Percentiles rank a stretch among this genome's conserved stretches.
phyloP scores from a whole-genome alignment of 2,329 filamentous ascomycete species.

The Penicillium verrucosum region DNA sequence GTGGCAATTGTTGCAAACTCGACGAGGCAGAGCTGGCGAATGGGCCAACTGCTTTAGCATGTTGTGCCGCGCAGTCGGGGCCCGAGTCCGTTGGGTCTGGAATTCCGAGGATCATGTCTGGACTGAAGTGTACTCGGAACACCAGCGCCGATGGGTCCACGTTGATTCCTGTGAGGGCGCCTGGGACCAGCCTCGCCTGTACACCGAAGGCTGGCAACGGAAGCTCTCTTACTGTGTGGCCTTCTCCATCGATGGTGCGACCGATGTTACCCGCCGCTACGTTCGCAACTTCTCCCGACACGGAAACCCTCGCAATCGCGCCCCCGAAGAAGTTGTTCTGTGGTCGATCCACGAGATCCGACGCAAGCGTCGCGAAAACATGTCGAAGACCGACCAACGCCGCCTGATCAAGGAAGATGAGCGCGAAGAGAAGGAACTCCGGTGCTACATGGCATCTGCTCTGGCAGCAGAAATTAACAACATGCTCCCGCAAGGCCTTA shows the following conservation, averaged over 20 bases:
- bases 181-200: slow-evolving; percentile 91
- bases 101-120: slow-evolving; percentile 96
- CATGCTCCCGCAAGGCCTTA: slow-evolving; percentile 34
- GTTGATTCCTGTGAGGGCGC: slow-evolving; percentile 92
- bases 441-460: slow-evolving; percentile 45
- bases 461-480: slow-evolving; percentile 46
- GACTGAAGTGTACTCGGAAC: slow-evolving; percentile 95
- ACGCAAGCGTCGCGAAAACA: slow-evolving; percentile 74
- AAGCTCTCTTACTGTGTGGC: slow-evolving; percentile 97
- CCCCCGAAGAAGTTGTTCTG: slow-evolving; percentile 83
- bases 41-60: slow-evolving; percentile 99
- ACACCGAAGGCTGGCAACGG: slow-evolving; percentile 92
- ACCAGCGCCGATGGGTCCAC: slow-evolving; percentile 92
- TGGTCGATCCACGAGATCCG: slow-evolving; percentile 93
- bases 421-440: slow-evolving; percentile 48
- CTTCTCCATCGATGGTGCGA: slow-evolving; percentile 82
- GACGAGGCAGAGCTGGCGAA: slow-evolving; percentile 83
- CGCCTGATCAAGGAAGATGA: slow-evolving; percentile 49
- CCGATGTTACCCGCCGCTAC: slow-evolving; percentile 65
- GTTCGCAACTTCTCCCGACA: slow-evolving; percentile 53
- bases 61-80: slow-evolving; percentile 90
- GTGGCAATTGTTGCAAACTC: slow-evolving; percentile 83
- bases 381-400: slow-evolving; percentile 69
- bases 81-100: slow-evolving; percentile 95
- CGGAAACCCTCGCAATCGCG: slow-evolving; percentile 71